Evolutionary conservation across 257 asterid genomes (phyloP), one percentile per base, ranked within the genome.

Genomic region (Pogostemon cablin): DNA sequence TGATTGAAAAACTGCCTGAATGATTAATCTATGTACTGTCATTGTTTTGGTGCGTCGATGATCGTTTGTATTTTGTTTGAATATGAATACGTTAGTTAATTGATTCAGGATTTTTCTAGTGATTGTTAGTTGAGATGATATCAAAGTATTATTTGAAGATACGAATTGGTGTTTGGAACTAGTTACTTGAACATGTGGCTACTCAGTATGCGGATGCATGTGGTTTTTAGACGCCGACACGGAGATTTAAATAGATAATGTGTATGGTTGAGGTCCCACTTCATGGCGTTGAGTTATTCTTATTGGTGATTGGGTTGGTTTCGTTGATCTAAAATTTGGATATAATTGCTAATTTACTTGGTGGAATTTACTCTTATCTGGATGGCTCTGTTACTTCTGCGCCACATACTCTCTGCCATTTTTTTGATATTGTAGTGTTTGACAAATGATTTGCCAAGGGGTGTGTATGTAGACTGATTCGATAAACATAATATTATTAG

Each of bases 281-380:
- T 68, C 61, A 9, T 38, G 72, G 60, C 64, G 49, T 11, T 66
- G 67, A 46, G 61, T 47, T 64, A 68, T 59, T 65, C 65, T 37
- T 65, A 41, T 34, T 9, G 44, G 43, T 55, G 62, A 47, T 67
- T 71, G 67, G 43, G 63, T 38, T 67, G 34, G 71, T 55, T 59
- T 40, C 0, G 32, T 68, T 44, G 61, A 37, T 32, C 49, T 25
- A 52, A 15, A 48, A 15, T 9, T 39, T 25, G 55, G 4, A 4
- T 9, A 15, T 15, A 6, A 35, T 15, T 68, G 63, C 46, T 60
- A 42, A 71, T 42, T 50, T 63, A 37, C 76, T 39, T 34, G 20
- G 32, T 50, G 20, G 40, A 44, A 2, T 43, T 53, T 76, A 17
- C 37, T 41, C 53, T 15, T 49, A 48, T 35, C 50, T 72, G 47